phyloP scores from a whole-genome alignment of 2,329 filamentous ascomycete species.

The Emericellopsis cladophorae region DNA sequence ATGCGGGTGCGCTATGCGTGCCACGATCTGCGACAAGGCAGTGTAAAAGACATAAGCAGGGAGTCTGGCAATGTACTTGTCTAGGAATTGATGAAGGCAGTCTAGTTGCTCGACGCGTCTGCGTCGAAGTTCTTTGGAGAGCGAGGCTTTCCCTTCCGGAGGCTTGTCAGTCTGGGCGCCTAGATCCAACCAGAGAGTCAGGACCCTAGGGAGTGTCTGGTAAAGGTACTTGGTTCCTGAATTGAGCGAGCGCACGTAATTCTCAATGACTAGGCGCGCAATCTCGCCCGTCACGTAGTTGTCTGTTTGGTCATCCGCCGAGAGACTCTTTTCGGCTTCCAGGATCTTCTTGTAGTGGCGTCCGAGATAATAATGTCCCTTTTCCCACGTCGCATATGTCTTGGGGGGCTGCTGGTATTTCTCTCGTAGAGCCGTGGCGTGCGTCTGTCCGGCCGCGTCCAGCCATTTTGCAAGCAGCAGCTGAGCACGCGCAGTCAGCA shows the following conservation, averaged over 20 bases:
- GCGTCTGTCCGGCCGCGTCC: constrained; percentile 85
- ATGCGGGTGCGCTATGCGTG: constrained; percentile 86
- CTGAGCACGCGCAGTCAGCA: constrained; percentile 65
- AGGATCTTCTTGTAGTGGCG: constrained; percentile 95
- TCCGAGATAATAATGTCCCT: constrained; percentile 92
- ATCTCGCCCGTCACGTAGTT: constrained; percentile 69
- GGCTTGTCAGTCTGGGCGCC: constrained; percentile 60
- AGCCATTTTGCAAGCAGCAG: constrained; percentile 93
- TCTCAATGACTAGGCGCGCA: constrained; percentile 82
- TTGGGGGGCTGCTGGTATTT: constrained; percentile 77
- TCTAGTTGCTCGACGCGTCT: constrained; percentile 54
- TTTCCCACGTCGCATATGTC: constrained; percentile 69
- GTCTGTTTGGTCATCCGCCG: constrained; percentile 64
- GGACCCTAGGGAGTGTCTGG: constrained; percentile 78
- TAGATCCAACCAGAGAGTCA: constrained; percentile 91
- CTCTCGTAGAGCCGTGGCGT: constrained; percentile 63
- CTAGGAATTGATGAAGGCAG: constrained; percentile 59
- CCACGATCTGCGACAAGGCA: constrained; percentile 81
- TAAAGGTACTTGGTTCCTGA: constrained; percentile 94
- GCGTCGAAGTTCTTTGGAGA: constrained; percentile 37
- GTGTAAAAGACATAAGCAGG: constrained; percentile 72
- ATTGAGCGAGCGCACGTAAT: constrained; percentile 75
- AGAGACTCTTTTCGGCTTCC: constrained; percentile 73
- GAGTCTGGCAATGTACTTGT: constrained; percentile 63
- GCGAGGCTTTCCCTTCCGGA: constrained; percentile 39